Conservation (phyloP, 371 early-diverging fungal genomes). For the Zancudomyces culisetae region DNA sequence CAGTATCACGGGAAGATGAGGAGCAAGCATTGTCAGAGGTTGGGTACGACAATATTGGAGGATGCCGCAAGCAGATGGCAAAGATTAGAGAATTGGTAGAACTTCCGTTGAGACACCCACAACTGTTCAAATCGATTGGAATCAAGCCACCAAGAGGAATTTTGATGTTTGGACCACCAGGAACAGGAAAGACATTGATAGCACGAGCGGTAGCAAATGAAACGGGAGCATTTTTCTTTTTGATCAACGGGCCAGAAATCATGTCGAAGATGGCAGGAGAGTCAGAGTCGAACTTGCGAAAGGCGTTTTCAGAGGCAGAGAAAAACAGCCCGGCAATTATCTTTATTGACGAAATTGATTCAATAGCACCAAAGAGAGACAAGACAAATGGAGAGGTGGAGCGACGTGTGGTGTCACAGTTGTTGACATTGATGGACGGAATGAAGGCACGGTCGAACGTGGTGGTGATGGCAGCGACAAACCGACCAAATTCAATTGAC, state of each 20-base stretch:
- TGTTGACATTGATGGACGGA: conserved; percentile 99
- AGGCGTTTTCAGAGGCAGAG: conserved; percentile 91
- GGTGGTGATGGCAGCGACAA: conserved; percentile 97
- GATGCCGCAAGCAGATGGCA: conserved; percentile 91
- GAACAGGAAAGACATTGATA: conserved; percentile 95
- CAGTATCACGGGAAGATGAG: conserved; percentile 96
- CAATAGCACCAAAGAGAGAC: conserved; percentile 96
- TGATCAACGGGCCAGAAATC: conserved; percentile 96
- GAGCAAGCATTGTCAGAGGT: conserved; percentile 68
- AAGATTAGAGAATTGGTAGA: conserved; percentile 90
- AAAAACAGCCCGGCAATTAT: conserved; percentile 96
- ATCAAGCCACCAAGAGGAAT: conserved; percentile 99
- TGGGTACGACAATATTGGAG: conserved; percentile 84
- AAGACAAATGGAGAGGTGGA: conserved; percentile 93
- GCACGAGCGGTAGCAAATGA: conserved; percentile 99
- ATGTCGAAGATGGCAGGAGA: conserved; percentile 99
- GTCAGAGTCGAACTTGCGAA: conserved; percentile 93
- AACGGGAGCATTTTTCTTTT: conserved; percentile 92
- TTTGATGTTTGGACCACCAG: conserved; percentile 96
- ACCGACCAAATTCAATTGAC: conserved; percentile 94
- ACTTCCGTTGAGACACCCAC: conserved; percentile 77
- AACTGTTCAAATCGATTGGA: conserved; percentile 78
- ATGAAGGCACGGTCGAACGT: conserved; percentile 61
- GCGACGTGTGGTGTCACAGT: conserved; percentile 92
- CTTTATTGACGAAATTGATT: conserved; percentile 99